Conservation (phyloP, 1,284 basidiomycete species). For the Gymnopus androsaceus region DNA sequence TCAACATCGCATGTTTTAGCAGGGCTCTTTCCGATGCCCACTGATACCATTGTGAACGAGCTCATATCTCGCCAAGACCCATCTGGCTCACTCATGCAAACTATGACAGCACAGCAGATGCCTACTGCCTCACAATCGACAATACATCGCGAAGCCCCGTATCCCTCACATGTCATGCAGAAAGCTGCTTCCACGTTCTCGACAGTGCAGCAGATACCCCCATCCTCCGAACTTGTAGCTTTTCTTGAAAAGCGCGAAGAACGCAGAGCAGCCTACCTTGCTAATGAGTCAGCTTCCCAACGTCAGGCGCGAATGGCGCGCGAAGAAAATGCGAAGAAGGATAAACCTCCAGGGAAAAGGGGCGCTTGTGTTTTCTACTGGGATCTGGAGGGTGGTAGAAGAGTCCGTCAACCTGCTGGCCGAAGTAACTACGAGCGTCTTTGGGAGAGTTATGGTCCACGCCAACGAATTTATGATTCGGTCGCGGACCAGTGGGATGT, state of each 20-base stretch:
- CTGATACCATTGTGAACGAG: background rate
- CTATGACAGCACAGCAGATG: background rate
- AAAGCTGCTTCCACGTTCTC: too few relatives aligned
- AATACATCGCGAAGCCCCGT: too few relatives aligned
- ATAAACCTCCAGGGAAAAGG: background rate
- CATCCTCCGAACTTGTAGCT: background rate
- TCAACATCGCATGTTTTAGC: background rate
- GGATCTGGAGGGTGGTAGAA: background rate
- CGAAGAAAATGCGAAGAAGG: background rate
- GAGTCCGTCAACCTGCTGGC: background rate
- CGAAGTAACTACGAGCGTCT: background rate
- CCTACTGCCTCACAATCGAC: too few relatives aligned
- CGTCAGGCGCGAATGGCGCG: background rate
- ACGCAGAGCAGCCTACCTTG: background rate
- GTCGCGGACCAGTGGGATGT: slow-evolving; percentile 17
- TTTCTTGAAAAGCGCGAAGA: background rate
- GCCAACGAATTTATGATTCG: slow-evolving; percentile 5
- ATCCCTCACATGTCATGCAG: too few relatives aligned
- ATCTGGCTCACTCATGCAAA: too few relatives aligned
- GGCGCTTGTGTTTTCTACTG: slow-evolving; percentile 2
- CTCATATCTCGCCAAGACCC: background rate
- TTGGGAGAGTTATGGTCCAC: slow-evolving; percentile 4
- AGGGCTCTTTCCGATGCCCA: background rate
- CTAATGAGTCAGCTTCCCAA: background rate
- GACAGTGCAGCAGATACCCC: background rate